Percentiles rank a stretch among this genome's conserved stretches.
Evolutionary conservation across 169 alveolate species (phyloP).

Genomic region (Cryptosporidium canis): DNA sequence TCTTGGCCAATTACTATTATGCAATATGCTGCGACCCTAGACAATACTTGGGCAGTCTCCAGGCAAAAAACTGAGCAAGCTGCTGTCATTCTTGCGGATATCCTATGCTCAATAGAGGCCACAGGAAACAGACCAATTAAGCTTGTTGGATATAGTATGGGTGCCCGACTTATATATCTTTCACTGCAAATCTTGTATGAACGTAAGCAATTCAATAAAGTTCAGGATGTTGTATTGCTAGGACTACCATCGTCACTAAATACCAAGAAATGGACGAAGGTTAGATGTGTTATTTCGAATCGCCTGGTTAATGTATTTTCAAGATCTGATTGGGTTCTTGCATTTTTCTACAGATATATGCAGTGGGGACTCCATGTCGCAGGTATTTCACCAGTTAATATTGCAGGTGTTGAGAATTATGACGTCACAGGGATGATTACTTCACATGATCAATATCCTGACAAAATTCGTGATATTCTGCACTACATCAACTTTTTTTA

Average conservation of each 20-base stretch:
- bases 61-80: slow-evolving; percentile 89
- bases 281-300: slow-evolving; percentile 89
- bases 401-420: slow-evolving; percentile 82
- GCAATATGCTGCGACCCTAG: slow-evolving; percentile 87
- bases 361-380: slow-evolving; percentile 87
- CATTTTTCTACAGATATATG: slow-evolving; percentile 90
- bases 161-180: slow-evolving; percentile 89
- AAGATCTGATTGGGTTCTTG: slow-evolving; percentile 89
- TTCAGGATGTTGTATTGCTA: slow-evolving; percentile 86
- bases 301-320: slow-evolving; percentile 88
- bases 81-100: slow-evolving; percentile 89
- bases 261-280: slow-evolving; percentile 84
- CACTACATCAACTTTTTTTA: slow-evolving; percentile 72
- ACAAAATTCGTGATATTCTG: slow-evolving; percentile 77
- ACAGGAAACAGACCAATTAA: slow-evolving; percentile 91
- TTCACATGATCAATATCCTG: slow-evolving; percentile 79
- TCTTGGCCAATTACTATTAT: slow-evolving; percentile 89
- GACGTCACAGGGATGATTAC: slow-evolving; percentile 84
- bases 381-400: slow-evolving; percentile 82
- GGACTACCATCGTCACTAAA: slow-evolving; percentile 89
- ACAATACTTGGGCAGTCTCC: slow-evolving; percentile 87
- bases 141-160: slow-evolving; percentile 90
- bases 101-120: slow-evolving; percentile 75
- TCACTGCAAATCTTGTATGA: slow-evolving; percentile 84
- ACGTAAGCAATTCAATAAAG: slow-evolving; percentile 78